These are phyloP conservation scores for Prunus mume DNA, from an alignment of 306 rosid species.

Conservation along the genomic window DNA sequence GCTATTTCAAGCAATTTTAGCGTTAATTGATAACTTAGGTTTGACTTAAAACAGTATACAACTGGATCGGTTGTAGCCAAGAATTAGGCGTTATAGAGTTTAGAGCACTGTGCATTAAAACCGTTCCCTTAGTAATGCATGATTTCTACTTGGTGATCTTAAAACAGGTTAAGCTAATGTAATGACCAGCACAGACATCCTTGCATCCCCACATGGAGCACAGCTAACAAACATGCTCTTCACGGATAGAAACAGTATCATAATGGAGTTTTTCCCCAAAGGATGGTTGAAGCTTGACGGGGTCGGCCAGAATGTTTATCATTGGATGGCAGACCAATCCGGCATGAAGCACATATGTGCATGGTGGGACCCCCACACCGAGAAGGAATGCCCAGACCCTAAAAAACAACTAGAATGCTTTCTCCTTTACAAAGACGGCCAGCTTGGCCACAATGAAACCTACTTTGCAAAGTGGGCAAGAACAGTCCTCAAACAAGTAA, in stretches of 20 bases:
- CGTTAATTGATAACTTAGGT: not conserved
- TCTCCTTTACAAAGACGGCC: constrained; percentile 20
- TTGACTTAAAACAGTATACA: not conserved
- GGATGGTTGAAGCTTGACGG: constrained; percentile 41
- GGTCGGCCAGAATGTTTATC: constrained; percentile 26
- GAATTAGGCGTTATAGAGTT: no score
- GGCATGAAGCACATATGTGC: constrained; percentile 35
- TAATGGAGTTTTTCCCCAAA: constrained; percentile 37
- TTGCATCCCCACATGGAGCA: constrained; percentile 40
- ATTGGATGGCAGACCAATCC: constrained; percentile 32
- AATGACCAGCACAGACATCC: constrained; percentile 25
- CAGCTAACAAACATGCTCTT: constrained; percentile 33
- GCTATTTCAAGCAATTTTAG: not conserved
- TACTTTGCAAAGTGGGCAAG: constrained; percentile 31
- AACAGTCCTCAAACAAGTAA: constrained; percentile 14
- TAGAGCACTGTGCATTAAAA: not conserved
- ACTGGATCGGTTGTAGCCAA: no score
- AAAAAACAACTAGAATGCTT: constrained; percentile 17
- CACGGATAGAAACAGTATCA: constrained; percentile 33
- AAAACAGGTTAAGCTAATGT: constrained; percentile 32
- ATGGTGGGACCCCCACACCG: constrained; percentile 18
- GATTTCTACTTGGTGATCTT: not conserved
- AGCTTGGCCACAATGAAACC: constrained; percentile 32
- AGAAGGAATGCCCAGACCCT: constrained; percentile 21
- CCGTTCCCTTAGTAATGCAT: not conserved